Percentiles rank a stretch among this genome's conserved stretches.
Conservation (phyloP, 2,329 filamentous ascomycete species). For the Xylariaceae sp. region DNA sequence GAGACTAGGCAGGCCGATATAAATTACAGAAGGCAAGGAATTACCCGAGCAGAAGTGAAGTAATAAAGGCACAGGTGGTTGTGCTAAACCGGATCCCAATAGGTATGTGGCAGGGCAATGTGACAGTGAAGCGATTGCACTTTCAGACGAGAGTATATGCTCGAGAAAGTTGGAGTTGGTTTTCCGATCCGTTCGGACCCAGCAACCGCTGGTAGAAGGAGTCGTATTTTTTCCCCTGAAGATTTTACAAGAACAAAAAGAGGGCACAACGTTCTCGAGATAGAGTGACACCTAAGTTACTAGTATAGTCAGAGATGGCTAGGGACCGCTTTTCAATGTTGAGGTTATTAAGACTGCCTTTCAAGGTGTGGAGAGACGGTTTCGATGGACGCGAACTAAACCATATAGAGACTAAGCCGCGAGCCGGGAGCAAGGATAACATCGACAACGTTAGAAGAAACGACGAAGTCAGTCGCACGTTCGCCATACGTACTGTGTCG, state of each 20-base stretch:
- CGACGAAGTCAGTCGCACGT: constrained; percentile 22
- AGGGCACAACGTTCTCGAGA: neutral
- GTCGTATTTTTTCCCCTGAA: neutral
- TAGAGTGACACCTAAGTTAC: neutral
- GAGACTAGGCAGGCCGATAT: too few relatives aligned
- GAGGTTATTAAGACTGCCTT: constrained; percentile 29
- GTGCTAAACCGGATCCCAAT: too few relatives aligned
- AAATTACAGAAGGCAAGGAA: too few relatives aligned
- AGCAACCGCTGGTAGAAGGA: neutral
- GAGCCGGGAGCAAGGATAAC: constrained; percentile 37
- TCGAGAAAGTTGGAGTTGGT: too few relatives aligned
- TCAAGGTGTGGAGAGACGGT: constrained; percentile 34
- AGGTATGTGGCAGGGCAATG: too few relatives aligned
- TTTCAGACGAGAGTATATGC: too few relatives aligned
- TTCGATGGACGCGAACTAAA: constrained; percentile 37
- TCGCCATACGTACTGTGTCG: constrained; percentile 17
- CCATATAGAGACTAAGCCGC: constrained; percentile 38
- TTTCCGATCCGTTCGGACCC: too few relatives aligned
- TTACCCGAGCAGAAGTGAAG: too few relatives aligned
- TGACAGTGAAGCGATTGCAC: too few relatives aligned
- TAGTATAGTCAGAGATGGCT: constrained; percentile 27
- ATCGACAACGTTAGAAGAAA: constrained; percentile 31
- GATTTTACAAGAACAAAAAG: constrained; percentile 15
- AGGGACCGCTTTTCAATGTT: constrained; percentile 33
- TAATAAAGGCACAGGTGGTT: too few relatives aligned